Evolutionary conservation across 129 eudicot genomes (phyloP).

Genomic region (Oenanthe sinensis): DNA sequence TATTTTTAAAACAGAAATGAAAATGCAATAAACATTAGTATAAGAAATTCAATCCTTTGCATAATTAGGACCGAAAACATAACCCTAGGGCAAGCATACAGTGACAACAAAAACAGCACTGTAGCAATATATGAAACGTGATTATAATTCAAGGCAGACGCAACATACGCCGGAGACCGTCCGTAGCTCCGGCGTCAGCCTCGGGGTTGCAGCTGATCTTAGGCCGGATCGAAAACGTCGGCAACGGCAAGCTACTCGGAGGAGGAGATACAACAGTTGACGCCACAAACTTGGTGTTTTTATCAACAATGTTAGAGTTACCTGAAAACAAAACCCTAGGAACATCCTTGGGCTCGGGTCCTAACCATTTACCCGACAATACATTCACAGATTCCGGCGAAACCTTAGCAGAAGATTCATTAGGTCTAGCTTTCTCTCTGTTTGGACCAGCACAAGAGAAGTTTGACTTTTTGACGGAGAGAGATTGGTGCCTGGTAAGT

Average conservation of each 20-base stretch:
- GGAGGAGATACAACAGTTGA: constrained; percentile 28
- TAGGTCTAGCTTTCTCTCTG: constrained; percentile 13
- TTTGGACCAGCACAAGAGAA: constrained; percentile 5
- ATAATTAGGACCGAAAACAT: background rate
- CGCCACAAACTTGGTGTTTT: background rate
- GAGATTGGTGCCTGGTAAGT: constrained; percentile 25
- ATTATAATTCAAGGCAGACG: constrained; percentile 33
- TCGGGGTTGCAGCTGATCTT: constrained; percentile 54
- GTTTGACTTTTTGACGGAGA: constrained; percentile 40
- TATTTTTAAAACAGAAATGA: background rate
- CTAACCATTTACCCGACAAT: constrained; percentile 8
- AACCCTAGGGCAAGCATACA: background rate
- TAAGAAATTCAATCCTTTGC: background rate
- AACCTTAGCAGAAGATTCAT: background rate
- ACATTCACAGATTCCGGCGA: background rate
- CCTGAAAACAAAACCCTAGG: constrained; percentile 21
- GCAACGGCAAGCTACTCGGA: constrained; percentile 92
- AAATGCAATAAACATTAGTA: background rate
- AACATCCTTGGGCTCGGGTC: constrained; percentile 36
- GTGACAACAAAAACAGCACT: constrained; percentile 6
- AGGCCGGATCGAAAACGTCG: constrained; percentile 68
- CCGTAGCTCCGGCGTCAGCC: constrained; percentile 59
- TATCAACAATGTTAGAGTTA: constrained; percentile 3
- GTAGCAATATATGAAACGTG: background rate
- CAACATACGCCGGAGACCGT: constrained; percentile 57